These are phyloP conservation scores for Penicillium herquei DNA, from an alignment of 495 filamentous ascomycete genomes.

Conservation along the genomic window DNA sequence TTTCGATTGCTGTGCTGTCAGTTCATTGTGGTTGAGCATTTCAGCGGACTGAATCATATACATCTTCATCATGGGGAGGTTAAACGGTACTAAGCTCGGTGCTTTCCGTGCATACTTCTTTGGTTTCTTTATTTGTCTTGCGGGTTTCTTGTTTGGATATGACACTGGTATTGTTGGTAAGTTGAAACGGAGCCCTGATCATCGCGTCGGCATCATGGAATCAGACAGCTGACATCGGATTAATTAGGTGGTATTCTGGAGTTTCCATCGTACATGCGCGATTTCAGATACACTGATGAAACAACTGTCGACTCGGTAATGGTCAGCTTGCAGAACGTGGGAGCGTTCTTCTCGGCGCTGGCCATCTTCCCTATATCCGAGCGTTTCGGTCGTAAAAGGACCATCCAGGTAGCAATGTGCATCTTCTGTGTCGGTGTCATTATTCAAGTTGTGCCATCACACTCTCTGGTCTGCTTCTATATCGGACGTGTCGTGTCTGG, in stretches of 20 bases:
- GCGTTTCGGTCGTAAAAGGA: conserved; percentile 42
- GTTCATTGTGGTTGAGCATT: too few relatives aligned
- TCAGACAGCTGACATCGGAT: neutral
- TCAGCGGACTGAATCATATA: neutral
- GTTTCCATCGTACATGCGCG: conserved; percentile 21
- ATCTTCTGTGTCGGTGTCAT: conserved; percentile 47
- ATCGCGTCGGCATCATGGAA: neutral
- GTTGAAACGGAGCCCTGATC: neutral
- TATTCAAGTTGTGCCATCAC: conserved; percentile 40
- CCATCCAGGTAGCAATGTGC: conserved; percentile 37
- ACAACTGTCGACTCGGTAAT: conserved; percentile 29
- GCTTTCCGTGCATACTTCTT: conserved; percentile 30
- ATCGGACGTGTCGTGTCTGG: conserved; percentile 51
- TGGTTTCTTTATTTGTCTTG: conserved; percentile 27
- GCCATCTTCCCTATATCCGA: conserved; percentile 41
- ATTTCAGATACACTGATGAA: conserved; percentile 26
- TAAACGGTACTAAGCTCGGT: conserved; percentile 23
- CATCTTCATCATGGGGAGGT: conserved; percentile 12
- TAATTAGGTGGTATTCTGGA: conserved; percentile 23
- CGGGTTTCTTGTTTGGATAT: conserved; percentile 30
- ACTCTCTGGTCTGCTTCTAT: conserved; percentile 46
- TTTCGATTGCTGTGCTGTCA: neutral
- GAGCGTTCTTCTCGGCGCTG: conserved; percentile 35
- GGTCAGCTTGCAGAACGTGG: conserved; percentile 30
- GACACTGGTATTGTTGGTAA: conserved; percentile 29